A percentile compares a stretch with the other conserved stretches of the same genome.
Conservation (phyloP, 352 stramenopile species). For the Globisporangium paddicum region DNA sequence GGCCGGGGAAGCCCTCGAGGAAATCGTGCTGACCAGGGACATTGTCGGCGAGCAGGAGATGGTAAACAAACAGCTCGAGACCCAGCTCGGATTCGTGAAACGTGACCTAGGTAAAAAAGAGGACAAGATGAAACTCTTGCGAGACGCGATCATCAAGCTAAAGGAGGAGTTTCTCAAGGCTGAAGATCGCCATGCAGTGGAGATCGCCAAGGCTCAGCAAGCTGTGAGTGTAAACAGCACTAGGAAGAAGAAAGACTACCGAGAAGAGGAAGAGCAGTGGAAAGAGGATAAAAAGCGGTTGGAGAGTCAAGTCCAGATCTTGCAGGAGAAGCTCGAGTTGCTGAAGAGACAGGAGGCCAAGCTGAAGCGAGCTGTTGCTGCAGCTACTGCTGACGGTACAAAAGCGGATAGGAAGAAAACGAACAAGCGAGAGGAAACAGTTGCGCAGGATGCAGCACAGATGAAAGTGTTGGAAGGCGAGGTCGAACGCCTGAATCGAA, state of each 20-base stretch:
- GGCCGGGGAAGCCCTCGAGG: constrained; percentile 74
- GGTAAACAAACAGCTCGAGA: constrained; percentile 37
- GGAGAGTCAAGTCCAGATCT: constrained; percentile 48
- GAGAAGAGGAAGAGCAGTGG: constrained; percentile 36
- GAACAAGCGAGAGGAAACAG: constrained; percentile 15
- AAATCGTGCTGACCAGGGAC: constrained; percentile 69
- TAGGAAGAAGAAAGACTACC: constrained; percentile 13
- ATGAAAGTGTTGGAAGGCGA: constrained; percentile 30
- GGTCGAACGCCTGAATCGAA: constrained; percentile 43
- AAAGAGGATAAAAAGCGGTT: constrained; percentile 48
- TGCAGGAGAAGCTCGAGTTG: constrained; percentile 59
- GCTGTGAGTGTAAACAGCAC: constrained; percentile 16
- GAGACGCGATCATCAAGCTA: constrained; percentile 79
- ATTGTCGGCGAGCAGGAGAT: constrained; percentile 27
- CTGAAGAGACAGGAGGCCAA: constrained; percentile 26
- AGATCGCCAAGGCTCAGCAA: constrained; percentile 54
- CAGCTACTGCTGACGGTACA: constrained; percentile 1
- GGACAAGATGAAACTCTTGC: constrained; percentile 58
- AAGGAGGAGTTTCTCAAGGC: constrained; percentile 89
- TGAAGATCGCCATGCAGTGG: constrained; percentile 74
- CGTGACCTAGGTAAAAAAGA: constrained; percentile 47
- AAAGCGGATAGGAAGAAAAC: constrained; percentile 21
- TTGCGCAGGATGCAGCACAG: not conserved
- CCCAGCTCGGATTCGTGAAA: constrained; percentile 36
- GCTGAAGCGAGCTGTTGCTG: constrained; percentile 4